Evolutionary conservation across 495 filamentous ascomycete genomes (phyloP).

Genomic region (Penicillium simplicissimum): DNA sequence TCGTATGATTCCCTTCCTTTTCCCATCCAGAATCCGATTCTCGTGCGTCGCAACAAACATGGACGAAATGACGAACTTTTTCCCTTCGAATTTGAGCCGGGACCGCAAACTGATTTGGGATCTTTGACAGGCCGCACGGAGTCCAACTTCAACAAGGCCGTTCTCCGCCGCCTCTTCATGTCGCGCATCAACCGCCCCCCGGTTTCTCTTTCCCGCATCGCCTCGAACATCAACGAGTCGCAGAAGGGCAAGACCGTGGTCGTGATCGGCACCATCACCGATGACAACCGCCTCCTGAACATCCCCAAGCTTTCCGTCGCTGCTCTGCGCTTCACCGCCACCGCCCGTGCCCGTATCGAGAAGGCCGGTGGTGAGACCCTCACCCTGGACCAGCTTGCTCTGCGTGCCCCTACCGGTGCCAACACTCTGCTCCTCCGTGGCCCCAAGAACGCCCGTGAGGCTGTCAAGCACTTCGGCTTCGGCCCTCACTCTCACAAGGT

Average conservation of each 20-base stretch:
- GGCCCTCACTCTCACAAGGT: conserved; percentile 97
- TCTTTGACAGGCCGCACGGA: conserved; percentile 79
- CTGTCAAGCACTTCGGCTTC: conserved; percentile 97
- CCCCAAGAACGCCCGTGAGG: conserved; percentile 95
- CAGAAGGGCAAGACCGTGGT: conserved; percentile 89
- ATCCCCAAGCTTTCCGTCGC: conserved; percentile 91
- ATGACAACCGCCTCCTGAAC: conserved; percentile 88
- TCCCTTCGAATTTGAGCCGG: not conserved
- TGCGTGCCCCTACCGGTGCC: conserved; percentile 86
- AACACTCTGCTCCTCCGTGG: conserved; percentile 95
- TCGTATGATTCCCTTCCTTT: conserved; percentile 61
- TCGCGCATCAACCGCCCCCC: conserved; percentile 96
- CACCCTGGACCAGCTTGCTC: conserved; percentile 94
- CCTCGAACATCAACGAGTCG: conserved; percentile 60
- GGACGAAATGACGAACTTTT: not conserved
- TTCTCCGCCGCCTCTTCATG: conserved; percentile 96
- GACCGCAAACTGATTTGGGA: conserved; percentile 20
- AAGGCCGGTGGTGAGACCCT: conserved; percentile 91
- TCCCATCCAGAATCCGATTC: conserved; percentile 10
- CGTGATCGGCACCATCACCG: conserved; percentile 89
- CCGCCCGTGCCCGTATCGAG: conserved; percentile 87
- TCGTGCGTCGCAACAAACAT: conserved; percentile 4
- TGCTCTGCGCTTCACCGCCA: conserved; percentile 92
- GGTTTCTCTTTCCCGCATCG: conserved; percentile 87
- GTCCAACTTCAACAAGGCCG: conserved; percentile 92